Percentiles rank a stretch among this genome's conserved stretches.
phyloP scores from a whole-genome alignment of 371 early-diverging fungal genomes.

The Choanephora cucurbitarum region DNA sequence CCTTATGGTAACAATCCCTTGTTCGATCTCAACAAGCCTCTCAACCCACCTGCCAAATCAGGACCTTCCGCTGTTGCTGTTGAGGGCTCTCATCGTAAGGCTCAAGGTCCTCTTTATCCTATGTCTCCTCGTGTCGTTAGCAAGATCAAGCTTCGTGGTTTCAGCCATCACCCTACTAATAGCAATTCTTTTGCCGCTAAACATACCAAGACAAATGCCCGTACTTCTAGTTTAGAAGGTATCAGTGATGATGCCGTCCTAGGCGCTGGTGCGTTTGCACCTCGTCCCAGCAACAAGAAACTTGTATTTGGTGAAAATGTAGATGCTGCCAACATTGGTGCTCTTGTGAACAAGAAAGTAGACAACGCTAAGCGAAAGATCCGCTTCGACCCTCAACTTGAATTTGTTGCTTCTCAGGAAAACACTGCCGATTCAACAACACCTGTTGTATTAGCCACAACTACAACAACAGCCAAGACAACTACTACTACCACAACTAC shows the following conservation, averaged over 20 bases:
- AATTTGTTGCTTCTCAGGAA: slow-evolving; percentile 27
- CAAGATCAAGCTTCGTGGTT: slow-evolving; percentile 72
- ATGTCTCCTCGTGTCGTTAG: slow-evolving; percentile 68
- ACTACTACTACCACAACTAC: slow-evolving; percentile 2
- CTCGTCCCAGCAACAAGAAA: slow-evolving; percentile 74
- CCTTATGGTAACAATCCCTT: slow-evolving; percentile 87
- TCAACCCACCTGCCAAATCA: slow-evolving; percentile 30
- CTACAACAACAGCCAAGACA: slow-evolving; percentile 1
- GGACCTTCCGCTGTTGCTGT: slow-evolving; percentile 52
- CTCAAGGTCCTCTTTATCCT: slow-evolving; percentile 58
- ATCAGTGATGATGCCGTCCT: slow-evolving; percentile 69
- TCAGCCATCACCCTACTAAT: slow-evolving; percentile 32
- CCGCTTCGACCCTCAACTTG: slow-evolving; percentile 36
- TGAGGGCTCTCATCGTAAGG: slow-evolving; percentile 49
- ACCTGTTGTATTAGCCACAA: not conserved
- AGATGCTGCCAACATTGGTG: slow-evolving; percentile 29
- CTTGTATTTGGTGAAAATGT: slow-evolving; percentile 52
- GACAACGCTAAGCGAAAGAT: slow-evolving; percentile 19
- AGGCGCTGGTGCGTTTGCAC: slow-evolving; percentile 69
- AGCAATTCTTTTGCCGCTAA: slow-evolving; percentile 33
- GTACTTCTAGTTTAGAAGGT: slow-evolving; percentile 39
- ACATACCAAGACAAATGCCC: not conserved
- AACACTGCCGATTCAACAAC: not conserved
- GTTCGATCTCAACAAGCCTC: slow-evolving; percentile 54
- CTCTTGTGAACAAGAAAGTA: slow-evolving; percentile 28